A percentile compares a stretch with the other conserved stretches of the same genome.
These are phyloP conservation scores for Leccinum arenicola DNA, from an alignment of 768 basidiomycete species.

Conservation along the genomic window DNA sequence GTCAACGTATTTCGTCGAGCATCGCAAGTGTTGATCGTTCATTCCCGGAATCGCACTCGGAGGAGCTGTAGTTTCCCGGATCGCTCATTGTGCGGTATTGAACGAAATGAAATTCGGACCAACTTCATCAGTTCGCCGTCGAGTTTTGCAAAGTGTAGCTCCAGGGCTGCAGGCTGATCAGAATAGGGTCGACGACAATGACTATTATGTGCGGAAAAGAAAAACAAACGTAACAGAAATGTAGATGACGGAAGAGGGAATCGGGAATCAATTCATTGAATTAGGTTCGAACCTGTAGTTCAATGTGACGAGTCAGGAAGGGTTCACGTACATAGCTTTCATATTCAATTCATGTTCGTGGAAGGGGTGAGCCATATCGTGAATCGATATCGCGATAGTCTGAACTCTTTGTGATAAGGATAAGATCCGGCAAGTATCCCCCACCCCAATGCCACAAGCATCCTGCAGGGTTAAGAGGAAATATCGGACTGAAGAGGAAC, in stretches of 20 bases:
- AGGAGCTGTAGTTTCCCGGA: slow-evolving; percentile 56
- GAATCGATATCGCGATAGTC: slow-evolving; percentile 65
- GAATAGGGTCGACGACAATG: slow-evolving; percentile 77
- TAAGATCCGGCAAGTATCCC: slow-evolving; percentile 9
- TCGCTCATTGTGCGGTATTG: slow-evolving; percentile 60
- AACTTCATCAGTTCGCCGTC: slow-evolving; percentile 5
- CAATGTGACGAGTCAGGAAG: slow-evolving; percentile 14
- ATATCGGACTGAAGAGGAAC: neutral
- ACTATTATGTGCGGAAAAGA: slow-evolving; percentile 53
- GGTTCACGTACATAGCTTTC: slow-evolving; percentile 57
- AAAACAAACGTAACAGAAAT: slow-evolving; percentile 8
- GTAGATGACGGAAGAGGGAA: neutral
- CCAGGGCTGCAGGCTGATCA: slow-evolving; percentile 25
- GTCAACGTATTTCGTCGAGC: slow-evolving; percentile 50
- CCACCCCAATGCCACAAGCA: neutral
- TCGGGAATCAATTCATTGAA: slow-evolving; percentile 1
- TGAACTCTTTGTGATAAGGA: slow-evolving; percentile 38
- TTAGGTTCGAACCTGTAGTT: slow-evolving; percentile 5
- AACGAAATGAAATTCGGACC: neutral
- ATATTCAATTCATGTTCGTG: slow-evolving; percentile 59
- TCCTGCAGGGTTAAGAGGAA: neutral
- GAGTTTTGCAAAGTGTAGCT: neutral
- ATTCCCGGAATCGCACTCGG: slow-evolving; percentile 52
- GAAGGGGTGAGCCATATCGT: slow-evolving; percentile 60
- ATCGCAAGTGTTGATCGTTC: slow-evolving; percentile 73